A percentile compares a stretch with the other conserved stretches of the same genome.
Evolutionary conservation across 2,329 filamentous ascomycete species (phyloP).

Genomic region (Ilyonectria destructans): DNA sequence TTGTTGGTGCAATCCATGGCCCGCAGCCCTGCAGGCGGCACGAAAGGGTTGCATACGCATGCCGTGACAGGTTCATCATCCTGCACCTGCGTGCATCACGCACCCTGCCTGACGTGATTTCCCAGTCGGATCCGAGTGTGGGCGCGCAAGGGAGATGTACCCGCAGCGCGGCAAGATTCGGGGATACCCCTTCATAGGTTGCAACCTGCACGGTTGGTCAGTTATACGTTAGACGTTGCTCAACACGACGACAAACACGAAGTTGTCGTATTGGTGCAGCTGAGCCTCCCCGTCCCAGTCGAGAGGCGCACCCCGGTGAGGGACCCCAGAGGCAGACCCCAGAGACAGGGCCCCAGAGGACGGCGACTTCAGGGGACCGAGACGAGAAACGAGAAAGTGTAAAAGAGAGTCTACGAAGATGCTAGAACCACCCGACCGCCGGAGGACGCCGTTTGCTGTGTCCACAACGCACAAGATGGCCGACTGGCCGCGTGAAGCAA

Average conservation of each 20-base stretch:
- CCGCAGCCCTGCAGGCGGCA: constrained; percentile 25
- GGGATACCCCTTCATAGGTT: not conserved
- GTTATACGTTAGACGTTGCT: not conserved
- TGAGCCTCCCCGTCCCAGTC: not conserved
- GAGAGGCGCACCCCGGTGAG: too few species aligned
- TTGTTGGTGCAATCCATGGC: not conserved
- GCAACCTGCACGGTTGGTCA: not conserved
- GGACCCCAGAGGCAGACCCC: not conserved
- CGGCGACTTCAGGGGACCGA: not conserved
- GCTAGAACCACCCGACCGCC: constrained; percentile 7
- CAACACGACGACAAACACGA: not conserved
- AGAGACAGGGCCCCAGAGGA: not conserved
- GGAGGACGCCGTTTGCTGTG: constrained; percentile 5
- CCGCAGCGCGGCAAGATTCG: not conserved
- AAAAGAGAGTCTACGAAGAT: not conserved
- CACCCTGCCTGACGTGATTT: constrained; percentile 13
- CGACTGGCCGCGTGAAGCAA: not conserved
- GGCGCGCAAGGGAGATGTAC: not conserved
- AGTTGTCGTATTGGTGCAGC: not conserved
- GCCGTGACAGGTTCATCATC: constrained; percentile 18
- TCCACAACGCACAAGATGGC: not conserved
- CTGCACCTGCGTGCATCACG: constrained; percentile 11
- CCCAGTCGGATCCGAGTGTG: not conserved
- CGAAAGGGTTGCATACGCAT: constrained; percentile 30
- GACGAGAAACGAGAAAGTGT: not conserved